Conservation (phyloP, 768 basidiomycete genomes). For the Panaeolus papilionaceus region DNA sequence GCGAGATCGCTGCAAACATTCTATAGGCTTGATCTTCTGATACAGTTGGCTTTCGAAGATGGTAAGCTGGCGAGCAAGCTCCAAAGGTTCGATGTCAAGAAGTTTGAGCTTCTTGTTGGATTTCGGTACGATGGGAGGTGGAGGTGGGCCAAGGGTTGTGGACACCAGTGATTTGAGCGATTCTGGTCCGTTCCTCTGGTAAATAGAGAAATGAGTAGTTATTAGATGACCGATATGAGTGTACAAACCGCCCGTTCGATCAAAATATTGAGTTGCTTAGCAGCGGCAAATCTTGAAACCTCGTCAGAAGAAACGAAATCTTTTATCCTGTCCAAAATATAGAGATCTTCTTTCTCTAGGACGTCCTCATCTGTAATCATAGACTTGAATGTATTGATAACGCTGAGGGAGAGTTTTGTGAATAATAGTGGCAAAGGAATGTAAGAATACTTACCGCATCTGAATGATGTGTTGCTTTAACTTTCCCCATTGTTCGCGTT, state of each 20-base stretch:
- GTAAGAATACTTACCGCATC: slow-evolving; percentile 65
- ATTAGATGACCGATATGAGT: slow-evolving; percentile 16
- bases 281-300: slow-evolving; percentile 67
- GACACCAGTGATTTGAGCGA: slow-evolving; percentile 62
- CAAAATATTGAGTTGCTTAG: slow-evolving; percentile 74
- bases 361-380: slow-evolving; percentile 88
- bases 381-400: slow-evolving; percentile 88
- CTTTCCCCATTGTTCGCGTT: slow-evolving; percentile 81
- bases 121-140: slow-evolving; percentile 78
- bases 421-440: neutral
- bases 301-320: slow-evolving; percentile 75
- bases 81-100: slow-evolving; percentile 85
- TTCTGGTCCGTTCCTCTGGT: slow-evolving; percentile 58
- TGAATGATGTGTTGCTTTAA: slow-evolving; percentile 89
- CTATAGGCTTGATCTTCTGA: slow-evolving; percentile 86
- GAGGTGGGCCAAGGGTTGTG: slow-evolving; percentile 65
- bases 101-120: slow-evolving; percentile 77
- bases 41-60: slow-evolving; percentile 89
- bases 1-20: slow-evolving; percentile 86
- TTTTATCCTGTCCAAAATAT: slow-evolving; percentile 83
- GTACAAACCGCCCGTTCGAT: slow-evolving; percentile 81
- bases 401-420: slow-evolving; percentile 48
- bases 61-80: slow-evolving; percentile 92
- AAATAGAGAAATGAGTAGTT: neutral
- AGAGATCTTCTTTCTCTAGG: slow-evolving; percentile 85